A percentile compares a stretch with the other conserved stretches of the same genome.
phyloP scores from a whole-genome alignment of 1,284 basidiomycete species.

The Marasmius tenuissimus region DNA sequence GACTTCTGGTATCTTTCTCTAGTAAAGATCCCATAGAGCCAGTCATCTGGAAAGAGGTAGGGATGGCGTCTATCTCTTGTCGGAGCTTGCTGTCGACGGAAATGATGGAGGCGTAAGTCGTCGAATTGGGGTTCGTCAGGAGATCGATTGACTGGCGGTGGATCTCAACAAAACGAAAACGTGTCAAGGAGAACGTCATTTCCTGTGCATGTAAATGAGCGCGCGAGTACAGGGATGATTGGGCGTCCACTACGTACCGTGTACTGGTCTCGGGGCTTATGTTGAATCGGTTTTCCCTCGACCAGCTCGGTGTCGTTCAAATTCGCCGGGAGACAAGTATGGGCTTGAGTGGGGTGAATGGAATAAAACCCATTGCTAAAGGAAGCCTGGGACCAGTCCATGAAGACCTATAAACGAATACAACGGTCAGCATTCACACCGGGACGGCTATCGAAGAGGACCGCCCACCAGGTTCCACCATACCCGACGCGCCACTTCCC shows the following conservation, averaged over 20 bases:
- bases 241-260: not conserved
- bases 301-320: not conserved
- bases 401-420: not conserved
- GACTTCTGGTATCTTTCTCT: not conserved
- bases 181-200: not conserved
- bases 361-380: not conserved
- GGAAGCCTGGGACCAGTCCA: not conserved
- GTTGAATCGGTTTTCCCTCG: not conserved
- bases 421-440: too few species aligned
- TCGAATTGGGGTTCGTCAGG: not conserved
- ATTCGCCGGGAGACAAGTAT: not conserved
- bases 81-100: not conserved
- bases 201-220: not conserved
- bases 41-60: not conserved
- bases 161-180: not conserved
- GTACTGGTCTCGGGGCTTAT: not conserved
- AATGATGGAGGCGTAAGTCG: not conserved
- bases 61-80: not conserved
- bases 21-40: not conserved
- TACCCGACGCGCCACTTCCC: not conserved
- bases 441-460: too few species aligned
- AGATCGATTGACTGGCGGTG: not conserved
- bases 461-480: not conserved
- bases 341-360: not conserved
- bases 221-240: not conserved